A percentile compares a stretch with the other conserved stretches of the same genome.
Evolutionary conservation across 1,284 basidiomycete species (phyloP).

Genomic region (Ustilago sp.): DNA sequence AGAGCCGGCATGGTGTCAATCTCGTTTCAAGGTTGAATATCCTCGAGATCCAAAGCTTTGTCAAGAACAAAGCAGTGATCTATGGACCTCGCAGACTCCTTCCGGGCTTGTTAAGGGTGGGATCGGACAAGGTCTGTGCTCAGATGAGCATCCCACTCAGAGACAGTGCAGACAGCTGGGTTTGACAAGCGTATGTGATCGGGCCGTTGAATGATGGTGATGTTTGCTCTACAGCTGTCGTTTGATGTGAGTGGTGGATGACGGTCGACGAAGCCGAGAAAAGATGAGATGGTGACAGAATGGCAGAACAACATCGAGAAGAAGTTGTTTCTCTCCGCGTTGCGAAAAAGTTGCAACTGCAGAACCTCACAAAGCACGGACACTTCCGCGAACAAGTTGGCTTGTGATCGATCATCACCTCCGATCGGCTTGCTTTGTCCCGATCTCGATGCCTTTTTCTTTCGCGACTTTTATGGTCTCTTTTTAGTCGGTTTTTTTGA

Average conservation of each 20-base stretch:
- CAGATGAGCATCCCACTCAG: constrained; percentile 24
- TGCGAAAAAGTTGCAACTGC: constrained; percentile 23
- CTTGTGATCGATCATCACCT: constrained; percentile 29
- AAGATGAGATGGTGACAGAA: constrained; percentile 3
- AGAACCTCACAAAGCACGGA: constrained; percentile 8
- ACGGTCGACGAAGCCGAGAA: constrained; percentile 13
- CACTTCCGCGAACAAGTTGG: background rate
- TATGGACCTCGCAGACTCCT: background rate
- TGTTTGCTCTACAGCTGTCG: background rate
- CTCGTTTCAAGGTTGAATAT: too few species aligned
- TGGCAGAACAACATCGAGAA: constrained; percentile 11
- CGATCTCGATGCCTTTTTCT: constrained; percentile 14
- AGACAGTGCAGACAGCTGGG: background rate
- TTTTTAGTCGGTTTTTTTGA: constrained; percentile 3
- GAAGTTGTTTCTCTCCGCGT: constrained; percentile 24
- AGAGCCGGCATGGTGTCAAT: constrained; percentile 24
- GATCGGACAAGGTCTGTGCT: background rate
- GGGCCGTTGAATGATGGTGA: background rate
- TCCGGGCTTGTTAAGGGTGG: background rate
- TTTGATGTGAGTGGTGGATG: background rate
- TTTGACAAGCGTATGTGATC: background rate
- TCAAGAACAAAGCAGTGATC: too few species aligned
- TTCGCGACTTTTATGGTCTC: background rate
- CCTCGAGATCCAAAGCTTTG: too few species aligned
- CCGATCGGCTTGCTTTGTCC: constrained; percentile 5